phyloP scores from a whole-genome alignment of 148 eudicot species.

The Simmondsia chinensis region DNA sequence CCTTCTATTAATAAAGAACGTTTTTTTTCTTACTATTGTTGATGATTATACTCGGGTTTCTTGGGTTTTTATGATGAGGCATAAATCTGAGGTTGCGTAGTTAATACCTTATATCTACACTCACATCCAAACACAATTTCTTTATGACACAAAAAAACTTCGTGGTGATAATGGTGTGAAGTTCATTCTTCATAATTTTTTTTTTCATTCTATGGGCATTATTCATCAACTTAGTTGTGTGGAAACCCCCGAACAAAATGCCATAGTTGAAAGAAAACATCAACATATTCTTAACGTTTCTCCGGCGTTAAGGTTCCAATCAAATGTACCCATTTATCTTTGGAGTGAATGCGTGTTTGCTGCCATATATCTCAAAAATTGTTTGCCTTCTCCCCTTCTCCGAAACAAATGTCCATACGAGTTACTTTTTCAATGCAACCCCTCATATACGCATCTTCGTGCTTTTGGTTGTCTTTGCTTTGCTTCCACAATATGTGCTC shows the following conservation, averaged over 20 bases:
- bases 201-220: background rate
- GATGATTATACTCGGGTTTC: background rate
- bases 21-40: background rate
- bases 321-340: background rate
- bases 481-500: background rate
- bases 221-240: background rate
- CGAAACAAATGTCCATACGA: background rate
- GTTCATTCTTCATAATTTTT: background rate
- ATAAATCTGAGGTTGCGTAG: background rate
- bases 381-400: background rate
- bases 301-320: background rate
- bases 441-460: background rate
- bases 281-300: background rate
- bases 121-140: background rate
- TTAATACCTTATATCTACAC: background rate
- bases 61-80: background rate
- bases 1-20: no score
- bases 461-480: background rate
- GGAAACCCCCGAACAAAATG: background rate
- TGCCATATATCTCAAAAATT: background rate
- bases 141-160: no score
- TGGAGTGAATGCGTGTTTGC: background rate
- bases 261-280: background rate
- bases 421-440: background rate
- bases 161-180: background rate